These are phyloP conservation scores for Ophiobolus disseminans DNA, from an alignment of 2,329 filamentous ascomycete genomes.

Conservation along the genomic window DNA sequence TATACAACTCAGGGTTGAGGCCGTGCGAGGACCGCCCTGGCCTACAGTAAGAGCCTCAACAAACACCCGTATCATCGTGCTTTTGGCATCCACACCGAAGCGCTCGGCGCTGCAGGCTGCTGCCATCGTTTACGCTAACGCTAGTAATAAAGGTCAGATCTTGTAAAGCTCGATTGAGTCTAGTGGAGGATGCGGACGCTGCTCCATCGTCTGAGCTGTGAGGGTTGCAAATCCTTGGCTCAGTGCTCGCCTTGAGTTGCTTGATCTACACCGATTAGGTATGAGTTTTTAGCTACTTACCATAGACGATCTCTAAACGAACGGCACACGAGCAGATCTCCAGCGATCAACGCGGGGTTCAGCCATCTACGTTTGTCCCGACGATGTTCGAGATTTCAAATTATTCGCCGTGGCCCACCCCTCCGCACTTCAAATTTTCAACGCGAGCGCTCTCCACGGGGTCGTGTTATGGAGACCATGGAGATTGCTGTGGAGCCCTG, in stretches of 20 bases:
- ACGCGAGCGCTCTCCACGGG: constrained; percentile 32
- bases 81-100: constrained; percentile 10
- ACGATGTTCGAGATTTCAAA: background rate
- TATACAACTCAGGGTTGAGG: constrained; percentile 12
- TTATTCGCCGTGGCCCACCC: background rate
- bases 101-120: constrained; percentile 15
- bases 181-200: constrained; percentile 7
- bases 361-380: background rate
- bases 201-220: constrained; percentile 7
- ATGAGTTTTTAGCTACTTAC: background rate
- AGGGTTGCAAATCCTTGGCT: background rate
- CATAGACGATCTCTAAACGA: background rate
- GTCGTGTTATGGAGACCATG: constrained; percentile 29
- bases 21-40: constrained; percentile 13
- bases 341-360: constrained; percentile 8
- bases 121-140: constrained; percentile 6
- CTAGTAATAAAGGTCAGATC: constrained; percentile 10
- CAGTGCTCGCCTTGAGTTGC: constrained; percentile 11
- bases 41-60: constrained; percentile 19
- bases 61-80: constrained; percentile 13
- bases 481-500: constrained; percentile 28
- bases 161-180: constrained; percentile 3
- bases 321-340: background rate
- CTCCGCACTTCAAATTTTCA: constrained; percentile 9
- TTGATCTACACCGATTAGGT: background rate